Conservation (phyloP, 192 early-diverging fungal genomes). For the Linnemannia hyalina region DNA sequence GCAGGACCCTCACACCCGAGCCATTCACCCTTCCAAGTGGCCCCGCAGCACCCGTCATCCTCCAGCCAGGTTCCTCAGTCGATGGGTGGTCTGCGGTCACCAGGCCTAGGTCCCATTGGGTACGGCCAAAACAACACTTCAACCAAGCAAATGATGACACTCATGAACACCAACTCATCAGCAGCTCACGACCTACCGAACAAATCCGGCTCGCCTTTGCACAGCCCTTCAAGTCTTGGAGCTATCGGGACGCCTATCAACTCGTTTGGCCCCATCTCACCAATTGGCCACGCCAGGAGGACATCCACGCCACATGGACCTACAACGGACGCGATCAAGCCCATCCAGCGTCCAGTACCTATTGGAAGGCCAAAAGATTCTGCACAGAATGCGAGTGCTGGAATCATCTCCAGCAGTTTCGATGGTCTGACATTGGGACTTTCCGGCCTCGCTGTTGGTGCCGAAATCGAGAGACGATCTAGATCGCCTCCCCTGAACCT, state of each 20-base stretch:
- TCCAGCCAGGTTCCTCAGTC: slow-evolving; percentile 22
- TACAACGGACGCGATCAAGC: slow-evolving; percentile 41
- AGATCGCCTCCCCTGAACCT: slow-evolving; percentile 43
- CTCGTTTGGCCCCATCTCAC: slow-evolving; percentile 55
- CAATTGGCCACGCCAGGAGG: slow-evolving; percentile 59
- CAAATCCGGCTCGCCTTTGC: slow-evolving; percentile 40
- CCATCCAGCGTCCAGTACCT: slow-evolving; percentile 58
- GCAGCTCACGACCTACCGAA: slow-evolving; percentile 25
- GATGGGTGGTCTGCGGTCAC: slow-evolving; percentile 33
- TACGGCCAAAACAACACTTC: slow-evolving; percentile 36
- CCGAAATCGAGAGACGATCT: slow-evolving; percentile 35
- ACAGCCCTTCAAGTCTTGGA: slow-evolving; percentile 44
- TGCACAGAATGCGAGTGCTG: slow-evolving; percentile 1
- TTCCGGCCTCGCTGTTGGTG: slow-evolving; percentile 35
- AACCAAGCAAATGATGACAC: slow-evolving; percentile 22
- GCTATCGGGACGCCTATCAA: slow-evolving; percentile 45
- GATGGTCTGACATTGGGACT: slow-evolving; percentile 41
- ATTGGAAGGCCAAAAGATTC: slow-evolving; percentile 57
- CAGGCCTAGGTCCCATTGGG: slow-evolving; percentile 40
- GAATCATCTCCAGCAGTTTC: slow-evolving; percentile 29
- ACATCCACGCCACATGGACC: slow-evolving; percentile 57
- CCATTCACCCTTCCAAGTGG: slow-evolving; percentile 9
- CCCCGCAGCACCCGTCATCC: slow-evolving; percentile 24
- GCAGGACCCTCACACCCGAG: slow-evolving; percentile 11
- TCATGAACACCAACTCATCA: slow-evolving; percentile 43